A percentile compares a stretch with the other conserved stretches of the same genome.
phyloP scores from a whole-genome alignment of 2,329 filamentous ascomycete genomes.

The Xylaria sp. region DNA sequence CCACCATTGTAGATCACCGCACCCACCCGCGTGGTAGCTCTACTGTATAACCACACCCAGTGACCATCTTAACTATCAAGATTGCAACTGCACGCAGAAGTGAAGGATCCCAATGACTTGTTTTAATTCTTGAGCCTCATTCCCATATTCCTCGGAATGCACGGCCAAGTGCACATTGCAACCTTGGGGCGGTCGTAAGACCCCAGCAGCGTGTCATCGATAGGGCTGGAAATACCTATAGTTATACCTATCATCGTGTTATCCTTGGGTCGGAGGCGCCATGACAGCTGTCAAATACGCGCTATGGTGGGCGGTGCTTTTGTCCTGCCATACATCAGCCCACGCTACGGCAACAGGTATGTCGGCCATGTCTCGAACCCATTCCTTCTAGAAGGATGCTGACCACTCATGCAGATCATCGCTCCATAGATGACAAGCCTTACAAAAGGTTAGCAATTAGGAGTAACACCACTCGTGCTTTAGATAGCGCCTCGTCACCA shows the following conservation, averaged over 20 bases:
- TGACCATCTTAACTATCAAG: conserved; percentile 7
- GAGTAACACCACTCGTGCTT: conserved; percentile 19
- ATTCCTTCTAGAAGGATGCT: conserved; percentile 29
- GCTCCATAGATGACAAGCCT: conserved; percentile 7
- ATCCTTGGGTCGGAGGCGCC: conserved; percentile 7
- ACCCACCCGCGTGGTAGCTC: conserved; percentile 24
- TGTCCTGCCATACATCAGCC: conserved; percentile 22
- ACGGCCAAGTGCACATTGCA: conserved; percentile 20
- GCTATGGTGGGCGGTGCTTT: conserved; percentile 32
- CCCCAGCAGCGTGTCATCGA: conserved; percentile 22
- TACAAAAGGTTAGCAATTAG: conserved; percentile 20
- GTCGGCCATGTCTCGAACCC: conserved; percentile 9
- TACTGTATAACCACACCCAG: conserved; percentile 21
- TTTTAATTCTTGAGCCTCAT: conserved; percentile 25
- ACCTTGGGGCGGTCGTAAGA: conserved; percentile 31
- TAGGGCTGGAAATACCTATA: conserved; percentile 9
- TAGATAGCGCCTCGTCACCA: neutral
- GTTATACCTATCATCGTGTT: neutral
- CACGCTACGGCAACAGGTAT: conserved; percentile 20
- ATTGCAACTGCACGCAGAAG: conserved; percentile 9
- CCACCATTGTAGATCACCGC: conserved; percentile 29
- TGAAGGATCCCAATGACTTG: conserved; percentile 11
- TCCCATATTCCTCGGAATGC: conserved; percentile 24
- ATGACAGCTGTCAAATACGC: conserved; percentile 26
- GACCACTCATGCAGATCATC: conserved; percentile 22